A percentile compares a stretch with the other conserved stretches of the same genome.
These are phyloP conservation scores for Akanthomyces uredinophilus DNA, from an alignment of 2,329 filamentous ascomycete genomes.

Conservation along the genomic window DNA sequence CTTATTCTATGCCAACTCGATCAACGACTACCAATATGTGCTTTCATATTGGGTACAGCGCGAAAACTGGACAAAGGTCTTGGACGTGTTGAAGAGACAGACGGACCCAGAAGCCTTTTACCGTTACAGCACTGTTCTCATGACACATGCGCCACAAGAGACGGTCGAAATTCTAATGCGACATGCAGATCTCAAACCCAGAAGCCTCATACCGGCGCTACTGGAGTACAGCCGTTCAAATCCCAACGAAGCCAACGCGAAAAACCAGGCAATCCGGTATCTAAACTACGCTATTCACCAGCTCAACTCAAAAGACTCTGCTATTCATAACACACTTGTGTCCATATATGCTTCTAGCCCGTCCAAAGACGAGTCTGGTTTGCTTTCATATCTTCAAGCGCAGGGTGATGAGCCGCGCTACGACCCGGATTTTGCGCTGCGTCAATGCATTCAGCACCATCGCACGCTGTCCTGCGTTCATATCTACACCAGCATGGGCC, in stretches of 20 bases:
- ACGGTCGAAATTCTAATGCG: conserved; percentile 95
- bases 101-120: conserved; percentile 92
- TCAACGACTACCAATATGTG: conserved; percentile 92
- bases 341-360: conserved; percentile 89
- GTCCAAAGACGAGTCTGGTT: conserved; percentile 75
- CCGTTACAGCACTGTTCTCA: conserved; percentile 92
- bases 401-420: conserved; percentile 84
- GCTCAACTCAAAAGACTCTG: conserved; percentile 71
- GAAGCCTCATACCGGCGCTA: conserved; percentile 86
- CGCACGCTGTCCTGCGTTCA: conserved; percentile 92
- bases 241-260: conserved; percentile 54
- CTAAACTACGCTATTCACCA: conserved; percentile 90
- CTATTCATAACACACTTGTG: conserved; percentile 94
- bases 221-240: conserved; percentile 86
- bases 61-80: conserved; percentile 82
- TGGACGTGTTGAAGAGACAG: conserved; percentile 87
- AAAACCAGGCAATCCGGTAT: conserved; percentile 92
- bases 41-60: conserved; percentile 96
- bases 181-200: conserved; percentile 76
- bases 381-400: conserved; percentile 84
- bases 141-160: conserved; percentile 79
- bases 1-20: conserved; percentile 79
- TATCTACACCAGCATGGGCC: conserved; percentile 94
- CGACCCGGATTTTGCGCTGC: conserved; percentile 92
- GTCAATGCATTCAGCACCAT: conserved; percentile 90